Conservation (phyloP, 2,329 filamentous ascomycete species). For the Fusarium abutilonis region DNA sequence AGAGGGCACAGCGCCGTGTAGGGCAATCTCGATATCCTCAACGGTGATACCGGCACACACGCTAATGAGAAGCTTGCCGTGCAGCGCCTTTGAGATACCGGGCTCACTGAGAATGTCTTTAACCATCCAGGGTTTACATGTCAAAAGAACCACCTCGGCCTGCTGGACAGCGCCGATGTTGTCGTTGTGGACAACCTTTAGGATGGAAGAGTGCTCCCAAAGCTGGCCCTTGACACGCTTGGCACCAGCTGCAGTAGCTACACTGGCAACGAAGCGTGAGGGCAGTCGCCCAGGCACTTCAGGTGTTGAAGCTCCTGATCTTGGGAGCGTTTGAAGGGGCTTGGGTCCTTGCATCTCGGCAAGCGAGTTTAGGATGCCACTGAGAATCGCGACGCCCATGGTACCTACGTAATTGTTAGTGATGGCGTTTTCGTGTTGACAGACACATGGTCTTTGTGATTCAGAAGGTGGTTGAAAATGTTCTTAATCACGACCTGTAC, state of each 20-base stretch:
- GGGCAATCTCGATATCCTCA: conserved; percentile 70
- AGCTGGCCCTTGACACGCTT: conserved; percentile 74
- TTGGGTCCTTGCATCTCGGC: conserved; percentile 59
- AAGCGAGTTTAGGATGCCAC: conserved; percentile 79
- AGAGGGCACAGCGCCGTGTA: conserved; percentile 66
- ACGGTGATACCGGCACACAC: conserved; percentile 82
- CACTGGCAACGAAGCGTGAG: conserved; percentile 82
- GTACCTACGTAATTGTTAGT: conserved; percentile 64
- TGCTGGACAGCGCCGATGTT: conserved; percentile 74
- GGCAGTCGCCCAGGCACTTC: conserved; percentile 69
- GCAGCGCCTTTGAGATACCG: conserved; percentile 76
- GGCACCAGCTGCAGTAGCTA: conserved; percentile 74
- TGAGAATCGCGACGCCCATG: conserved; percentile 86
- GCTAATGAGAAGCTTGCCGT: conserved; percentile 82
- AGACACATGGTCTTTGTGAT: background rate
- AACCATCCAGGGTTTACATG: conserved; percentile 83
- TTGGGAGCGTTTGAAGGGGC: conserved; percentile 54
- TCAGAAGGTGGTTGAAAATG: background rate
- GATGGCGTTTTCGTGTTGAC: conserved; percentile 4
- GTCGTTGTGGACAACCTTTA: conserved; percentile 75
- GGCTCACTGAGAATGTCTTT: conserved; percentile 71
- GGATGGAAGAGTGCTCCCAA: conserved; percentile 66
- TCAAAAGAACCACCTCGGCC: conserved; percentile 78
- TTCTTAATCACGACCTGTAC: background rate
- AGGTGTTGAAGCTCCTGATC: conserved; percentile 57